Percentiles rank a stretch among this genome's conserved stretches.
Evolutionary conservation across 2,329 filamentous ascomycete species (phyloP).

Genomic region (Cadophora luteo-olivacea): DNA sequence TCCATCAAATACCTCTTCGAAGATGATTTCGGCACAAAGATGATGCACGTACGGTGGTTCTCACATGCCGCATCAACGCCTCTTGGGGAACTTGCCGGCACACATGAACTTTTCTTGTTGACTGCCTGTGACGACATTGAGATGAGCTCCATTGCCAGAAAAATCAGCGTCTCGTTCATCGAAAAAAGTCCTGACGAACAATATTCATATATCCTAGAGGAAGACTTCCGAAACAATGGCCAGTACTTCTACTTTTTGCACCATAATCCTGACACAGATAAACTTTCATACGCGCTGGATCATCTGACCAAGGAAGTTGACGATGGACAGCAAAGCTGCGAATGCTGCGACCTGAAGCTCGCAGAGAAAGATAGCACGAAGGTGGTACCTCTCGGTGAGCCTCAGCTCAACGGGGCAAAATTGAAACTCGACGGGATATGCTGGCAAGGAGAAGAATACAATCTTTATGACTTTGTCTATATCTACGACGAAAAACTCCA

Average conservation of each 20-base stretch:
- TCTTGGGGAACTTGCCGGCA: conserved; percentile 27
- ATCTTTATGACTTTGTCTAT: conserved; percentile 29
- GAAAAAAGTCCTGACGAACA: too few relatives aligned
- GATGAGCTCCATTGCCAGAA: conserved; percentile 20
- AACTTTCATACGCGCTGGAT: too few relatives aligned
- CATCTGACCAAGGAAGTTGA: too few relatives aligned
- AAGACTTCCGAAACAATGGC: too few relatives aligned
- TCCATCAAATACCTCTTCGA: too few relatives aligned
- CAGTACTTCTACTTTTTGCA: conserved; percentile 22
- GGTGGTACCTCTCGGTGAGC: too few relatives aligned
- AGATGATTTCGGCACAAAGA: not conserved
- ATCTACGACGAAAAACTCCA: conserved; percentile 6
- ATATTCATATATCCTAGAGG: too few relatives aligned
- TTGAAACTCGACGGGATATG: not conserved
- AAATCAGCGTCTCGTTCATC: conserved; percentile 27
- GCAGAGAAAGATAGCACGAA: too few relatives aligned
- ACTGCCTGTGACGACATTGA: conserved; percentile 25
- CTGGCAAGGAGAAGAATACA: conserved; percentile 5
- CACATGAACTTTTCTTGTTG: conserved; percentile 31
- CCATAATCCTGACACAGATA: too few relatives aligned
- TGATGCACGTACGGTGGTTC: conserved; percentile 34
- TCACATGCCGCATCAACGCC: conserved; percentile 27
- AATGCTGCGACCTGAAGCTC: too few relatives aligned
- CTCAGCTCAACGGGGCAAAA: too few relatives aligned
- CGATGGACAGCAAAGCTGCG: too few relatives aligned